Evolutionary conservation across 148 eudicot genomes (phyloP), one percentile per base, ranked within the genome.

Genomic region (Fallopia convolvulus): DNA sequence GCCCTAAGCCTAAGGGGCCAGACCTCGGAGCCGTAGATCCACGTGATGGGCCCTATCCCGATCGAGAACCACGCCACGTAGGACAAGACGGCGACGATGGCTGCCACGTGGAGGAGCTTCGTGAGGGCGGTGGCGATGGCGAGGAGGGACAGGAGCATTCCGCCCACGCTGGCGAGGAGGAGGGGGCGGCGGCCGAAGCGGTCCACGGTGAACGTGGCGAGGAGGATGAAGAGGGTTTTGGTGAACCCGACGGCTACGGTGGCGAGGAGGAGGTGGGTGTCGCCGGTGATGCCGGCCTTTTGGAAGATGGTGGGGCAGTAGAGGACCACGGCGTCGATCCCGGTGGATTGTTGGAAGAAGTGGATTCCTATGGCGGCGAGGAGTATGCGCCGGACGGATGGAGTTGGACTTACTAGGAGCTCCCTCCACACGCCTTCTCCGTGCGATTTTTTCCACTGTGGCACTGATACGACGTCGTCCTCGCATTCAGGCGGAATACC

Each of bases 21-120:
- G 2, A 92, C 80, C 85, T 92, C 97, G 2, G 97, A 92, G 33
- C 86, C 85, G 41, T 92, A 92, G 4, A 92, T 91, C 95, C 93
- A 89, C 0, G 97, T 77, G 21, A 92, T 87, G 0, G 95, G 97
- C 0, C 97, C 97, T 76, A 92, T 47, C 33, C 97, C 97, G 5
- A 92, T 90, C 2, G 88, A 85, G 75, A 92, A 92, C 0, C 85
- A 71, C 17, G 88, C 88, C 20, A 92, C 93, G 68, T 23, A 86
- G 1, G 89, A 71, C 46, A 90, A 70, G 8, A 81, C 33, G 7
- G 77, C 75, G 46, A 70, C n/a, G 73, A 70, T 40, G 26, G 73
- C 46, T 0, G 91, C 93, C 90, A 88, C 0, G 50, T 74, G 15
- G 85, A 15, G 26, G 42, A 80, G 8, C 78, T 75, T 48, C 1